Conservation (phyloP, 2,329 filamentous ascomycete species). For the Dactylellina parvicollis region DNA sequence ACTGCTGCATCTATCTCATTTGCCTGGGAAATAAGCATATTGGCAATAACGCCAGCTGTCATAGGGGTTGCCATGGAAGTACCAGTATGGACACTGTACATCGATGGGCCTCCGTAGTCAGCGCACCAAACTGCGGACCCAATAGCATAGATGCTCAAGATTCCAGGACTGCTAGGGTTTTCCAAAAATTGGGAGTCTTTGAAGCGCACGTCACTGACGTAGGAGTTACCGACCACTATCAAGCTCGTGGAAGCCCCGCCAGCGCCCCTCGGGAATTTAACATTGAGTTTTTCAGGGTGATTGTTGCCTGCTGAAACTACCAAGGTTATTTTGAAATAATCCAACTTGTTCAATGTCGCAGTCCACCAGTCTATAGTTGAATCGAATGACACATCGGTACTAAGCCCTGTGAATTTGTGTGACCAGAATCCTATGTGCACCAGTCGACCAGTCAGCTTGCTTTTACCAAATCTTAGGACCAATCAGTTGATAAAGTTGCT, state of each 20-base stretch:
- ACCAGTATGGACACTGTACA: neutral
- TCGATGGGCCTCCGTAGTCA: neutral
- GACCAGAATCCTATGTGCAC: too few relatives aligned
- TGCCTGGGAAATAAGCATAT: slow-evolving; percentile 12
- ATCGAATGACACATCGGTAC: too few relatives aligned
- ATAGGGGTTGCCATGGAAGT: neutral
- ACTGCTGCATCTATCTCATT: neutral
- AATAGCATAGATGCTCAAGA: slow-evolving; percentile 23
- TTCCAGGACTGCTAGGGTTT: slow-evolving; percentile 4
- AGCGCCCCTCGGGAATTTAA: neutral
- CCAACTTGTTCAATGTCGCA: neutral
- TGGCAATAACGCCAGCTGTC: slow-evolving; percentile 11
- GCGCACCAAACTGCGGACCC: neutral
- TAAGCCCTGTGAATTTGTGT: too few relatives aligned
- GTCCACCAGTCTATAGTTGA: slow-evolving; percentile 14
- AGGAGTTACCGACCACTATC: slow-evolving; percentile 22
- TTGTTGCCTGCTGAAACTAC: slow-evolving; percentile 17
- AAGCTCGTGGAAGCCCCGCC: slow-evolving; percentile 3
- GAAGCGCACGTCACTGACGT: slow-evolving; percentile 12
- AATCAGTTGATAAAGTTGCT: neutral
- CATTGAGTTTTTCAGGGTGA: neutral
- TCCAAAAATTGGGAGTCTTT: slow-evolving; percentile 5
- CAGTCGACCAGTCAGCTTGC: neutral
- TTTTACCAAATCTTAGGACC: neutral
- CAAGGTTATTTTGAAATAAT: neutral